These are phyloP conservation scores for Biscogniauxia mediterranea DNA, from an alignment of 2,329 filamentous ascomycete species.

Conservation along the genomic window DNA sequence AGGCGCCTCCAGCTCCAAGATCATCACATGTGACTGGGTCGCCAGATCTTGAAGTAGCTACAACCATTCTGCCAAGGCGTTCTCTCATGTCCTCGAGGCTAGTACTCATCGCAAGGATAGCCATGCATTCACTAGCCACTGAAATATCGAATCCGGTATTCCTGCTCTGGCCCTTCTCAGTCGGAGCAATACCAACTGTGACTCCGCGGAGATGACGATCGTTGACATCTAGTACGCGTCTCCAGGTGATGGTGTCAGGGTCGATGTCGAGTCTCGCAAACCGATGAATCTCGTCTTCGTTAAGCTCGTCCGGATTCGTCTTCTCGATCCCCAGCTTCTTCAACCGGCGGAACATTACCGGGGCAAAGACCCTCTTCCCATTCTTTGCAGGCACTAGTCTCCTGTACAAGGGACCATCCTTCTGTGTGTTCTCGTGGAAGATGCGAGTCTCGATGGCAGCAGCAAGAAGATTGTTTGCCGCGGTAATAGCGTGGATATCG, in stretches of 20 bases:
- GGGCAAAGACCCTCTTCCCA: slow-evolving; percentile 80
- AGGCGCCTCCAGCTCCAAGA: slow-evolving; percentile 84
- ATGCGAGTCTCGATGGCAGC: slow-evolving; percentile 97
- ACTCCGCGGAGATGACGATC: slow-evolving; percentile 89
- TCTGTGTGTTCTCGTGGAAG: slow-evolving; percentile 96
- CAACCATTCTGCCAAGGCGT: slow-evolving; percentile 91
- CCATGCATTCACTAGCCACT: slow-evolving; percentile 97
- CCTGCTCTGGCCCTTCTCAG: slow-evolving; percentile 84
- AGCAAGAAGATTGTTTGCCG: slow-evolving; percentile 94
- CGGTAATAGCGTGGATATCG: slow-evolving; percentile 95
- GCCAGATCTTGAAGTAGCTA: slow-evolving; percentile 79
- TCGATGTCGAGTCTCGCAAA: slow-evolving; percentile 98
- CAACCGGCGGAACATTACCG: slow-evolving; percentile 87
- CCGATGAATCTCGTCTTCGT: slow-evolving; percentile 78
- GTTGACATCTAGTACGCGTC: slow-evolving; percentile 93
- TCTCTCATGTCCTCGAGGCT: slow-evolving; percentile 86
- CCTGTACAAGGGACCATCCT: slow-evolving; percentile 82
- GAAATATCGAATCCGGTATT: slow-evolving; percentile 97
- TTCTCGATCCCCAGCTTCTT: slow-evolving; percentile 97
- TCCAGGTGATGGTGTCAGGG: slow-evolving; percentile 95
- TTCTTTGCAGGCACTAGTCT: slow-evolving; percentile 88
- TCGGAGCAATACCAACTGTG: slow-evolving; percentile 82
- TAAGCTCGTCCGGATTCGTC: slow-evolving; percentile 88
- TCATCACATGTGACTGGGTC: slow-evolving; percentile 96
- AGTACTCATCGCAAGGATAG: slow-evolving; percentile 91